These are phyloP conservation scores for Mycena chlorophos DNA, from an alignment of 768 basidiomycete genomes.

Conservation along the genomic window DNA sequence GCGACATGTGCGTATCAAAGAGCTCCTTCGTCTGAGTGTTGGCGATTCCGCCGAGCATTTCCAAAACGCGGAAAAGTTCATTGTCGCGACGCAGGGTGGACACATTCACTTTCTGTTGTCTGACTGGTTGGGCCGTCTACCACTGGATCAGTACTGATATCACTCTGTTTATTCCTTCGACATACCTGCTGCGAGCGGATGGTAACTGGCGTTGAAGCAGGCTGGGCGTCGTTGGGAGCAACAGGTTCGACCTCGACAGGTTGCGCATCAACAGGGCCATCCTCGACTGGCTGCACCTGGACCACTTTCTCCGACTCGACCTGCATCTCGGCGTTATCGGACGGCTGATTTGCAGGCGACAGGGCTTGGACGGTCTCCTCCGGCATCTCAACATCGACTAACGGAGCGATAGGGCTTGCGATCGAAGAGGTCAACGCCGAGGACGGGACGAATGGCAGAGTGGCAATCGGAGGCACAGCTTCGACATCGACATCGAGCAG, in stretches of 20 bases:
- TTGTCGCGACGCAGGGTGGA: slow-evolving; percentile 80
- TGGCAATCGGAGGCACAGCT: neutral
- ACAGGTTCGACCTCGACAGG: too few species aligned
- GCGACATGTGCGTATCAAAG: slow-evolving; percentile 60
- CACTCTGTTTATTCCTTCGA: too few species aligned
- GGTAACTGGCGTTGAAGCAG: too few species aligned
- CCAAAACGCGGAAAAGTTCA: slow-evolving; percentile 69
- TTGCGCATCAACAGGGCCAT: too few species aligned
- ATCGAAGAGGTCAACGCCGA: neutral
- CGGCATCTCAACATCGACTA: too few species aligned
- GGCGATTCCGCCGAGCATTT: slow-evolving; percentile 64
- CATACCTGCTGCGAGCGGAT: too few species aligned
- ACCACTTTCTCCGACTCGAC: neutral
- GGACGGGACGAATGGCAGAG: too few species aligned
- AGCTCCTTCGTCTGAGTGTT: slow-evolving; percentile 70
- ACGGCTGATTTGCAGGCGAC: neutral
- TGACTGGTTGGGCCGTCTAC: slow-evolving; percentile 14
- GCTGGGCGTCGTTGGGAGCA: too few species aligned
- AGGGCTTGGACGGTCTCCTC: too few species aligned
- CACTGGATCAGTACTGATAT: neutral
- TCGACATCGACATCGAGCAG: neutral
- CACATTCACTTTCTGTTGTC: slow-evolving; percentile 57
- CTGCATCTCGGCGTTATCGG: neutral
- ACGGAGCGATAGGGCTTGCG: neutral
- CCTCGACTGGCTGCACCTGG: neutral